Evolutionary conservation across 495 filamentous ascomycete genomes (phyloP), one percentile per base, ranked within the genome.

Genomic region (Xylona heveae): DNA sequence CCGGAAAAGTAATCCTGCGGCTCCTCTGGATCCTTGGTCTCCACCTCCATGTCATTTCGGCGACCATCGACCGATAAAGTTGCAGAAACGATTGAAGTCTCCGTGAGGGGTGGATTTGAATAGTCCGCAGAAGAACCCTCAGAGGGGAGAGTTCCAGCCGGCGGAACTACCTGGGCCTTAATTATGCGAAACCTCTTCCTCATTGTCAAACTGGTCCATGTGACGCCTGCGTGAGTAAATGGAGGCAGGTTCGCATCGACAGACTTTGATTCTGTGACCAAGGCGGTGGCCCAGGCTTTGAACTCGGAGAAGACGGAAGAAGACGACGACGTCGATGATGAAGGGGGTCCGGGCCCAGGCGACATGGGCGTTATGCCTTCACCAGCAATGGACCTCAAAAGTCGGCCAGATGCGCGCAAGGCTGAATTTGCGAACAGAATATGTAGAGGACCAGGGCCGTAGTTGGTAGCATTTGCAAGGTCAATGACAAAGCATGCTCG

Each of bases 401-500:
- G 39, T 6, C 44, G 41, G 15, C 50, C 47, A 17, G 55, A 53
- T 1, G 55, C 49, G 31, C 63, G 60, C 25, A 80, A 48, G 1
- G 66, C 52, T 15, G 59, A 50, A 41, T 78, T 80, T 2, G 61
- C 58, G 47, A 65, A 77, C 0, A 73, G 27, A 5, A 72, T 52
- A 10, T 58, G 53, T 14, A 78, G 46, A 14, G 57, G 50, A 0
- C 58, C 64, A 3, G 66, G 51, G 19, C 42, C 52, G 38, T 45
- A 61, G 42, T 67, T 68, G n/a, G 44, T 41, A 4, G 53, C 37
- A 36, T 71, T 64, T 19, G 46, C 54, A 6, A 74, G 49, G 37
- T 80, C 74, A 10, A 78, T 49, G 33, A 78, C 58, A 40, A 80
- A 78, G 5, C 69, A 73, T 14, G 71, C 72, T 16, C 73, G 50